phyloP scores from a whole-genome alignment of 2,329 filamentous ascomycete species.

The Fusarium euwallaceae region DNA sequence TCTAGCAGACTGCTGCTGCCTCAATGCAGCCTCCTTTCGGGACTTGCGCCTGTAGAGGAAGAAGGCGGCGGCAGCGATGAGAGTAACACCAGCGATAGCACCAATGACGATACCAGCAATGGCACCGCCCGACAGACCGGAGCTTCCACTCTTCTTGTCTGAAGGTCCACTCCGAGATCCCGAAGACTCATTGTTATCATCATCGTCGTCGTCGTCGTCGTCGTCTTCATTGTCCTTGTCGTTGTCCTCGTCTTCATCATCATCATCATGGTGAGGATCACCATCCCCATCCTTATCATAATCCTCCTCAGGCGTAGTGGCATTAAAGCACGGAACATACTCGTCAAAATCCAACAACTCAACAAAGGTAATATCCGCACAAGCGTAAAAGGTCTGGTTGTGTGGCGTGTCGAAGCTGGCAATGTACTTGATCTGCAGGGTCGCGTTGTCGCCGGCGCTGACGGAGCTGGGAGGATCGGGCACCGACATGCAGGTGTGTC shows the following conservation, averaged over 20 bases:
- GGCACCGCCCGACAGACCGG: slow-evolving; percentile 62
- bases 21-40: slow-evolving; percentile 35
- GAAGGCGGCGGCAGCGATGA: slow-evolving; percentile 71
- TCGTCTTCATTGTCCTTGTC: slow-evolving; percentile 18
- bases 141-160: slow-evolving; percentile 29
- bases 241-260: slow-evolving; percentile 25
- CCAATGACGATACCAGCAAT: slow-evolving; percentile 83
- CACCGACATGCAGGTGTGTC: slow-evolving; percentile 61
- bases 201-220: slow-evolving; percentile 9
- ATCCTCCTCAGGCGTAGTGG: slow-evolving; percentile 47
- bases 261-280: slow-evolving; percentile 14
- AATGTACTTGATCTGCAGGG: slow-evolving; percentile 63
- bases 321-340: slow-evolving; percentile 59
- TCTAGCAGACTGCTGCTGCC: slow-evolving; percentile 44
- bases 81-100: slow-evolving; percentile 70
- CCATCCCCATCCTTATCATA: slow-evolving; percentile 11
- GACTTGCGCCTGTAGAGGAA: slow-evolving; percentile 61
- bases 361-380: slow-evolving; percentile 62
- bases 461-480: slow-evolving; percentile 53
- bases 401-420: slow-evolving; percentile 57
- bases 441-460: slow-evolving; percentile 58
- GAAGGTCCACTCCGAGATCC: slow-evolving; percentile 10
- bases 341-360: slow-evolving; percentile 51
- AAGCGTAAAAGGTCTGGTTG: slow-evolving; percentile 62
- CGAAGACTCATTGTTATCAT: slow-evolving; percentile 10